Evolutionary conservation across 2,329 filamentous ascomycete species (phyloP).

Genomic region (Fusarium sp.): DNA sequence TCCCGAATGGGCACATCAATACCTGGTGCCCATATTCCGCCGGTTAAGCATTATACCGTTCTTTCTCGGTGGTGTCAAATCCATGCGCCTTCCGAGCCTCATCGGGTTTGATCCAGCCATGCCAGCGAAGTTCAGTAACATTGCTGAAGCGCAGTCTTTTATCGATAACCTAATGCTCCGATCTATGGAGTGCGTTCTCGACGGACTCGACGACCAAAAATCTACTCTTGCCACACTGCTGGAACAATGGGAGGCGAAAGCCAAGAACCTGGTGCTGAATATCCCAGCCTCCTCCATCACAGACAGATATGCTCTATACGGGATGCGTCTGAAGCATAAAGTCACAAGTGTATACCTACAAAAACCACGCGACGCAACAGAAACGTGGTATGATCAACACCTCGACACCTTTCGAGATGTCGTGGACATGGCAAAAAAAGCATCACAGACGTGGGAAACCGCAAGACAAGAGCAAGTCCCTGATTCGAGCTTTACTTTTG

Average conservation of each 20-base stretch:
- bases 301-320: conserved; percentile 2
- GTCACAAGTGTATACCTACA: conserved; percentile 6
- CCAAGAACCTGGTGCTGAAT: background rate
- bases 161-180: conserved; percentile 2
- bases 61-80: conserved; percentile 6
- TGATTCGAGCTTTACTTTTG: conserved; percentile 6
- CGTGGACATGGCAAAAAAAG: background rate
- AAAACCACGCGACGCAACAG: background rate
- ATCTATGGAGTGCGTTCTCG: background rate
- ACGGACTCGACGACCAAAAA: background rate
- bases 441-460: background rate
- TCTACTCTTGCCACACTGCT: background rate
- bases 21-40: conserved; percentile 20
- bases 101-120: background rate
- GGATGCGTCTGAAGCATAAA: conserved; percentile 12
- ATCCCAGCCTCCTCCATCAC: background rate
- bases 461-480: background rate
- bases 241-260: background rate
- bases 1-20: conserved; percentile 2
- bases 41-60: conserved; percentile 20
- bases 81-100: background rate
- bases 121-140: background rate
- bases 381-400: conserved; percentile 22
- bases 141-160: background rate
- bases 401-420: background rate